Percentiles rank a stretch among this genome's conserved stretches.
phyloP scores from a whole-genome alignment of 2,329 filamentous ascomycete species.

The Boeremia exigua region DNA sequence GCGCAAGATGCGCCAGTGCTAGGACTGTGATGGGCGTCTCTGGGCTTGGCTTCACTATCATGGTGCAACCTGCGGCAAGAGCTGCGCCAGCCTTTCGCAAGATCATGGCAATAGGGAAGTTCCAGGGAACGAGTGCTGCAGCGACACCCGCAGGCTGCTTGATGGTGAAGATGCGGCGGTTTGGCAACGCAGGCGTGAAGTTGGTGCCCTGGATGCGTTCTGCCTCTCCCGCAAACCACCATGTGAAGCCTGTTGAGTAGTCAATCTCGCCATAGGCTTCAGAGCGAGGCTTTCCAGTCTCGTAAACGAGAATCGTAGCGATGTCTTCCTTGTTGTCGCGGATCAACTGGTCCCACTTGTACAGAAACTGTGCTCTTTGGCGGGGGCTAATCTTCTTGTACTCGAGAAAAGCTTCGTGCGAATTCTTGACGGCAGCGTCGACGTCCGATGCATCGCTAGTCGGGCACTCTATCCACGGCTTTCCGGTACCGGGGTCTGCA shows the following conservation, averaged over 20 bases:
- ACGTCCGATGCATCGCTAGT: conserved; percentile 64
- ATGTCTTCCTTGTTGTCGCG: conserved; percentile 67
- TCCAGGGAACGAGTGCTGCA: conserved; percentile 74
- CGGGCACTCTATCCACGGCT: conserved; percentile 56
- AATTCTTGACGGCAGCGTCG: conserved; percentile 63
- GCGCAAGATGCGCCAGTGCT: conserved; percentile 47
- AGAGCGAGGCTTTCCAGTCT: conserved; percentile 61
- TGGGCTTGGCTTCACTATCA: conserved; percentile 62
- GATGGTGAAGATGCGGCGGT: conserved; percentile 71
- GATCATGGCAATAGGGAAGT: conserved; percentile 73
- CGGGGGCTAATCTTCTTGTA: conserved; percentile 67
- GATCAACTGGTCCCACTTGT: conserved; percentile 71
- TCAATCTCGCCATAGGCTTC: conserved; percentile 61
- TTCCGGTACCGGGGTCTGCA: conserved; percentile 59
- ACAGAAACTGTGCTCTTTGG: conserved; percentile 65
- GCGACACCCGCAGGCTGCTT: conserved; percentile 77
- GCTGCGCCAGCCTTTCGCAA: conserved; percentile 72
- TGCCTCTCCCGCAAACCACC: conserved; percentile 61
- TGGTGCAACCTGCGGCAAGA: conserved; percentile 74
- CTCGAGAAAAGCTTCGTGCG: conserved; percentile 65
- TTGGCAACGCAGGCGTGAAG: conserved; percentile 64
- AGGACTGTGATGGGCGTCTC: conserved; percentile 50
- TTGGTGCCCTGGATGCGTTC: conserved; percentile 68
- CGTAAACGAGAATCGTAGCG: conserved; percentile 67
- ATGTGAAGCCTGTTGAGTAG: conserved; percentile 61